Evolutionary conservation across 1,284 basidiomycete species (phyloP).

Genomic region (Quambalaria eucalypti): DNA sequence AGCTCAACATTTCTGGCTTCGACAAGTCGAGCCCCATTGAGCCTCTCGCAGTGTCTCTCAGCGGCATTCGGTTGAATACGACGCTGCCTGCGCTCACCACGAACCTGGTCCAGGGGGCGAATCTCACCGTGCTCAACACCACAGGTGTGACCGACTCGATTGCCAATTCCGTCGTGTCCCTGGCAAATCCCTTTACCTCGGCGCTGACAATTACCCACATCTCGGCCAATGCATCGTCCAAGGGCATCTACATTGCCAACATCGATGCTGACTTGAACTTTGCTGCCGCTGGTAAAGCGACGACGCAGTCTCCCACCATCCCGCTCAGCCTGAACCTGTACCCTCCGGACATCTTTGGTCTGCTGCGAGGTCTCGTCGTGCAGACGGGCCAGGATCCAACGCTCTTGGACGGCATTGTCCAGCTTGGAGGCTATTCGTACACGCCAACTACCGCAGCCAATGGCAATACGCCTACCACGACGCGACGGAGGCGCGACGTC

Average conservation of each 20-base stretch:
- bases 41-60: slow-evolving; percentile 60
- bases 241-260: slow-evolving; percentile 60
- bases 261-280: slow-evolving; percentile 59
- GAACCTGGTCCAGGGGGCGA: slow-evolving; percentile 56
- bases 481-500: slow-evolving; percentile 4
- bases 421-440: slow-evolving; percentile 62
- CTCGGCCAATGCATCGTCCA: slow-evolving; percentile 58
- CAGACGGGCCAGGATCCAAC: slow-evolving; percentile 58
- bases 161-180: slow-evolving; percentile 59
- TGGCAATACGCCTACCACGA: slow-evolving; percentile 2
- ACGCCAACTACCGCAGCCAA: slow-evolving; percentile 45
- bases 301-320: slow-evolving; percentile 57
- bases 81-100: slow-evolving; percentile 60
- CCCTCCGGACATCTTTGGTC: slow-evolving; percentile 62
- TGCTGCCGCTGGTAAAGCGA: slow-evolving; percentile 54
- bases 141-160: slow-evolving; percentile 62
- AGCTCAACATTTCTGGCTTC: slow-evolving; percentile 51
- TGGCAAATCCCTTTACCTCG: slow-evolving; percentile 64
- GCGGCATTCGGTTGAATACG: slow-evolving; percentile 57
- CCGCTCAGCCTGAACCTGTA: slow-evolving; percentile 64
- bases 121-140: slow-evolving; percentile 57
- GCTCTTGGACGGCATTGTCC: slow-evolving; percentile 62
- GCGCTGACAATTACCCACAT: slow-evolving; percentile 59
- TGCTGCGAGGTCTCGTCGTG: slow-evolving; percentile 60
- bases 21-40: slow-evolving; percentile 57